Conservation (phyloP, 352 stramenopile genomes). For the Aphanomyces invadans region DNA sequence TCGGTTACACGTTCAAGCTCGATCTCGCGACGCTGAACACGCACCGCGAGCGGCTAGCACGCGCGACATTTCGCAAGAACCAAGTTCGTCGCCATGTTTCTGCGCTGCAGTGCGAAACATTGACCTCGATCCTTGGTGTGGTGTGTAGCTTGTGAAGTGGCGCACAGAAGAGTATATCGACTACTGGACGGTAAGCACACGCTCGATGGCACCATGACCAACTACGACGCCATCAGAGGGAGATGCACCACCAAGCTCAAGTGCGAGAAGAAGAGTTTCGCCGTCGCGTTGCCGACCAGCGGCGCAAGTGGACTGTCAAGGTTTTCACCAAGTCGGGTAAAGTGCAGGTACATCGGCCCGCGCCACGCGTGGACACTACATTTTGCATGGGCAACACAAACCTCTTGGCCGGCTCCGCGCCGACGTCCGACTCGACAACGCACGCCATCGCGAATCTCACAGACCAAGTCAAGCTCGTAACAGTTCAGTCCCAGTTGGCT, state of each 20-base stretch:
- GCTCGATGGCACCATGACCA: not conserved
- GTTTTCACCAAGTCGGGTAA: constrained; percentile 53
- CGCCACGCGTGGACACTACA: not conserved
- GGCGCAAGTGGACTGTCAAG: constrained; percentile 42
- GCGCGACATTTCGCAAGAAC: constrained; percentile 39
- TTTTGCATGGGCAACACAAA: constrained; percentile 18
- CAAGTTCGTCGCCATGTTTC: constrained; percentile 31
- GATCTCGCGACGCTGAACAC: constrained; percentile 41
- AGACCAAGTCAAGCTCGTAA: constrained; percentile 40
- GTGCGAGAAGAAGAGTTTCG: constrained; percentile 27
- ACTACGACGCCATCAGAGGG: not conserved
- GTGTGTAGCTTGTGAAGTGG: constrained; percentile 53
- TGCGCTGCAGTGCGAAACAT: no score
- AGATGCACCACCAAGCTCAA: not conserved
- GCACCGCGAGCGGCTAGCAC: constrained; percentile 33
- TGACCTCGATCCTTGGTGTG: no score
- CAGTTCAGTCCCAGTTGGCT: constrained; percentile 44
- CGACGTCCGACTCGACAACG: not conserved
- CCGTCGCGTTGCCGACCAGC: constrained; percentile 41
- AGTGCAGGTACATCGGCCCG: not conserved
- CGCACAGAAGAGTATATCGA: constrained; percentile 72
- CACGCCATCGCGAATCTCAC: constrained; percentile 25
- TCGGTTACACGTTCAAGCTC: constrained; percentile 46
- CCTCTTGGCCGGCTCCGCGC: not conserved
- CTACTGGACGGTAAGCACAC: constrained; percentile 56